Base-by-base conservation (phyloP, 2,329 filamentous ascomycete genomes). In the Arthrinium phaeospermum region DNA sequence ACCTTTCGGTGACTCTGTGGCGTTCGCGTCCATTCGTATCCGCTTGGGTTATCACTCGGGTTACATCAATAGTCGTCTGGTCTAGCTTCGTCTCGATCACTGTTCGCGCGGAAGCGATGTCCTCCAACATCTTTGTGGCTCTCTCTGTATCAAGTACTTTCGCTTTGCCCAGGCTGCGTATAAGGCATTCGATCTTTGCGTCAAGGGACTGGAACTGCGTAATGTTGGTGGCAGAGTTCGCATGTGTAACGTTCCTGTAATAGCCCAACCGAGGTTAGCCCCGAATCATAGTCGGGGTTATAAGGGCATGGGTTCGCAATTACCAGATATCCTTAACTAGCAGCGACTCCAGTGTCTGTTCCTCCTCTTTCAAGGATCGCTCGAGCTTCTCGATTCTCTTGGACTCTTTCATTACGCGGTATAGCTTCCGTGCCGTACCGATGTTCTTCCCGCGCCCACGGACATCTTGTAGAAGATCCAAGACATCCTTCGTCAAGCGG, bases 291-390 rank as follows among this genome's bases (percentile, higher is more conserved):
- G 8, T 37, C 3, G 1, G 37, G 3, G 2, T 37, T 37, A 3
- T 4, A 37, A 7, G 37, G 37, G 37, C 1, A 37, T 24, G 22
- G 4, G 47, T 24, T 27, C 24, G 10, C 2, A 30, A 5, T 5
- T 16, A 30, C 24, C 51, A 53, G 7, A 53, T 53, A 30, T 53
- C 51, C 12, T 13, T 13, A 46, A 45, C 13, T 1, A 74, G 45
- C 27, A 73, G 64, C 24, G 71, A 72, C 7, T 53, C 53, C 1
- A 74, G 70, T 3, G 34, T 47, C 27, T 45, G 22, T 30, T 71
- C 70, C 7, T 71, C 64, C 34, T 73, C 45, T 41, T 71, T 73
- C n/a, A 74, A 16, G 8, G 57, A 74, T 16, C 13, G 22, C 61
- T 73, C 37, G 8, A 73, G 67, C 30, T 64, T 44, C 34, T 69